These are phyloP conservation scores for Terana coerulea DNA, from an alignment of 768 basidiomycete species.

Conservation along the genomic window DNA sequence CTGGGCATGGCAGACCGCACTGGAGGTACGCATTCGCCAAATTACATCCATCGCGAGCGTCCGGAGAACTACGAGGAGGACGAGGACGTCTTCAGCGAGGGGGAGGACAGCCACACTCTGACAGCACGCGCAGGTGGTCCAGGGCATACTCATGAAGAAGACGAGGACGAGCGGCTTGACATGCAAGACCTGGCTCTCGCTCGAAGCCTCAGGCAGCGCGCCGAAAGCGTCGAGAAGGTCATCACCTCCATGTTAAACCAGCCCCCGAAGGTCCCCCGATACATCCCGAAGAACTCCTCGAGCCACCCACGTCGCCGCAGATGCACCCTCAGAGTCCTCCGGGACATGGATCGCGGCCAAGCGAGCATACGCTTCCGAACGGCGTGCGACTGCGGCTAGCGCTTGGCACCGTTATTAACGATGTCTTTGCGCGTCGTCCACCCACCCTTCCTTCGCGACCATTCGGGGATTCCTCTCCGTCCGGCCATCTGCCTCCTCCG, in stretches of 20 bases:
- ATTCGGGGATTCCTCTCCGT: neutral
- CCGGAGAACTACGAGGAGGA: slow-evolving; percentile 79
- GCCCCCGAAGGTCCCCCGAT: slow-evolving; percentile 59
- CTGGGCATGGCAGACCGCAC: slow-evolving; percentile 83
- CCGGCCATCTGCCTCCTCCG: neutral
- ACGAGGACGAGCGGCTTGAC: slow-evolving; percentile 54
- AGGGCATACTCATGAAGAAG: slow-evolving; percentile 45
- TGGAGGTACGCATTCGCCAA: slow-evolving; percentile 57
- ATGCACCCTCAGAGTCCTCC: slow-evolving; percentile 29
- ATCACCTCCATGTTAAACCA: slow-evolving; percentile 78
- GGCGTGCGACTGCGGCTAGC: slow-evolving; percentile 77
- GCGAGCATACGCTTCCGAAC: slow-evolving; percentile 70
- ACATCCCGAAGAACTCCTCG: slow-evolving; percentile 49
- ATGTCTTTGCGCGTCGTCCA: slow-evolving; percentile 71
- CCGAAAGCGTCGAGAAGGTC: slow-evolving; percentile 82
- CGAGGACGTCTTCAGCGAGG: slow-evolving; percentile 61
- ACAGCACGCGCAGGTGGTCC: slow-evolving; percentile 51
- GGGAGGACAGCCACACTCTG: slow-evolving; percentile 45
- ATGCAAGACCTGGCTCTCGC: slow-evolving; percentile 63
- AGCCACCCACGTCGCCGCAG: slow-evolving; percentile 50
- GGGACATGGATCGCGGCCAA: slow-evolving; percentile 17
- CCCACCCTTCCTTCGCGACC: slow-evolving; percentile 32
- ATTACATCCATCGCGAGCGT: slow-evolving; percentile 60
- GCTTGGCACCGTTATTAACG: slow-evolving; percentile 74
- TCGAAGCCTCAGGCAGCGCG: slow-evolving; percentile 59